Conservation (phyloP, 345 rosid species). For the Salix suchowensis region DNA sequence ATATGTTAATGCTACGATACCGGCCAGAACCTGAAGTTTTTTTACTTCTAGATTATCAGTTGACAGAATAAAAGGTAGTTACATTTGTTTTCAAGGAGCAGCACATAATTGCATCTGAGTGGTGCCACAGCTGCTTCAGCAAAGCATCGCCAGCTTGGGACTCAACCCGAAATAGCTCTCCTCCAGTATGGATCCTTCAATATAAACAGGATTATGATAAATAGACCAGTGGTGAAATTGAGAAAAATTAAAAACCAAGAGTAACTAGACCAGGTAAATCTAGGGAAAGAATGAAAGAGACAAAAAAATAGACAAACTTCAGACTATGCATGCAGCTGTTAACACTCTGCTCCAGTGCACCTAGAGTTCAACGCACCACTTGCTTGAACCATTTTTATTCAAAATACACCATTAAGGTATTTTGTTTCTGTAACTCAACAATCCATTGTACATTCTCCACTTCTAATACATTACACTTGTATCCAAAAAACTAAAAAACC, state of each 20-base stretch:
- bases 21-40: background rate
- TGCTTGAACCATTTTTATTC: background rate
- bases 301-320: background rate
- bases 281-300: background rate
- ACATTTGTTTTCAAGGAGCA: conserved; percentile 79
- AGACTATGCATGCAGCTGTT: background rate
- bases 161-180: conserved; percentile 50
- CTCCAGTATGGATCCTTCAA: conserved; percentile 65
- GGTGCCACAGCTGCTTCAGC: conserved; percentile 79
- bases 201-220: background rate
- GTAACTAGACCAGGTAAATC: background rate
- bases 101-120: conserved; percentile 83
- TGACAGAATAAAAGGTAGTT: background rate
- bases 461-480: too few relatives aligned
- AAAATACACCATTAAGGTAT: background rate
- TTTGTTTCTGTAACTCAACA: background rate
- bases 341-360: background rate
- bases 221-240: background rate
- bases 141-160: conserved; percentile 58
- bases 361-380: background rate
- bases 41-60: background rate
- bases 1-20: background rate
- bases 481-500: too few relatives aligned
- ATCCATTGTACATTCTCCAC: background rate
- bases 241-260: background rate